These are phyloP conservation scores for Arthrobotrys iridis DNA, from an alignment of 2,329 filamentous ascomycete genomes.

Conservation along the genomic window DNA sequence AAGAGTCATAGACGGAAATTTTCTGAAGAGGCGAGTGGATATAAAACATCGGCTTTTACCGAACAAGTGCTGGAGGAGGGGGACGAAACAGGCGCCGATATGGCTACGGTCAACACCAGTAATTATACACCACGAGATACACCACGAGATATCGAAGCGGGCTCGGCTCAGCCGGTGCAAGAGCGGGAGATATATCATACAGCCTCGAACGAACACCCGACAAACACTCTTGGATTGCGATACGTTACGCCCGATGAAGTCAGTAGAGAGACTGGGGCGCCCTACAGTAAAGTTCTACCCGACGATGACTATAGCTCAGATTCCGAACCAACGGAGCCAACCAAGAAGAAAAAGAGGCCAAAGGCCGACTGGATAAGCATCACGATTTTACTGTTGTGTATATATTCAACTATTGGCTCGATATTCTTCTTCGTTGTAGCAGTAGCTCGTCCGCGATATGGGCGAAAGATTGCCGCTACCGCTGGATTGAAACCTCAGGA, in stretches of 20 bases:
- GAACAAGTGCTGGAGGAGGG: slow-evolving; percentile 31
- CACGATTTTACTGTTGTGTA: slow-evolving; percentile 30
- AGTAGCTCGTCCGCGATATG: slow-evolving; percentile 30
- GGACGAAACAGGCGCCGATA: not conserved
- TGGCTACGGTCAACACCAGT: not conserved
- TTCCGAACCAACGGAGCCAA: not conserved
- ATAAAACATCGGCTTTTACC: slow-evolving; percentile 36
- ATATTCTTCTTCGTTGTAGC: slow-evolving; percentile 43
- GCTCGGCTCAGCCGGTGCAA: not conserved
- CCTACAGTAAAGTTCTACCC: slow-evolving; percentile 12
- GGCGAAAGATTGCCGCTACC: slow-evolving; percentile 28
- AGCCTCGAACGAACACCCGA: not conserved
- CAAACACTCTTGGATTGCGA: slow-evolving; percentile 19
- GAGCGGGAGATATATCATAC: slow-evolving; percentile 1
- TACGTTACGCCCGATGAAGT: slow-evolving; percentile 34
- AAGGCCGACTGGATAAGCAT: slow-evolving; percentile 36
- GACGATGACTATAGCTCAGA: slow-evolving; percentile 36
- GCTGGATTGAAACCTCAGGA: slow-evolving; percentile 36
- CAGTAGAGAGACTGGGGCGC: not conserved
- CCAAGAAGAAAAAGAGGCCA: not conserved
- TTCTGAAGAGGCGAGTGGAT: slow-evolving; percentile 24
- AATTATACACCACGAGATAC: not conserved
- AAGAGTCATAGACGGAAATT: slow-evolving; percentile 33
- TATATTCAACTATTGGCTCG: slow-evolving; percentile 49
- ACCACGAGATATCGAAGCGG: not conserved